Percentiles rank a stretch among this genome's conserved stretches.
Evolutionary conservation across 805 yeast genomes (phyloP).

Genomic region (Cyberlindnera suaveolens): DNA sequence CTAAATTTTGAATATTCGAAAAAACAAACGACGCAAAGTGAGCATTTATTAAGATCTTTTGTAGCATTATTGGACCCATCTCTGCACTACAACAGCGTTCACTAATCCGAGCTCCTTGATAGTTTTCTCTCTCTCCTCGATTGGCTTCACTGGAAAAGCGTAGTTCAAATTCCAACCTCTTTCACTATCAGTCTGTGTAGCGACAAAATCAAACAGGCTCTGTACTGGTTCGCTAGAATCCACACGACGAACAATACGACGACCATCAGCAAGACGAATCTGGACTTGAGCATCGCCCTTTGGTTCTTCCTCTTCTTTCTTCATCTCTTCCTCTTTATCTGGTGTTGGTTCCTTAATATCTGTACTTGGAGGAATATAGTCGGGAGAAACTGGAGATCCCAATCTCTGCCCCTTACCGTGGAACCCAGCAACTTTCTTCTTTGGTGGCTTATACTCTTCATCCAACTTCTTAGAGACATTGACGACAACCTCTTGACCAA

Average conservation of each 20-base stretch:
- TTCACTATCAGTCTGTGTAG: constrained; percentile 34
- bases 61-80: constrained; percentile 43
- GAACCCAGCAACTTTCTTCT: constrained; percentile 57
- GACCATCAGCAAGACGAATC: constrained; percentile 79
- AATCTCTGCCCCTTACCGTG: constrained; percentile 76
- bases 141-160: constrained; percentile 75
- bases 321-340: constrained; percentile 2
- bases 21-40: not conserved
- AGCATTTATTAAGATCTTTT: not conserved
- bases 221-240: constrained; percentile 59
- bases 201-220: constrained; percentile 64
- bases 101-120: constrained; percentile 71
- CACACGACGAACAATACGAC: constrained; percentile 58
- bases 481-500: constrained; percentile 92
- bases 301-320: constrained; percentile 20
- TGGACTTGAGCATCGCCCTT: constrained; percentile 72
- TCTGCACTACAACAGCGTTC: constrained; percentile 85
- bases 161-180: constrained; percentile 58
- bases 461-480: constrained; percentile 75
- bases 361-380: constrained; percentile 26
- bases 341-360: constrained; percentile 3
- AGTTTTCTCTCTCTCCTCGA: constrained; percentile 49
- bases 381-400: constrained; percentile 88
- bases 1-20: not conserved
- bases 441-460: constrained; percentile 74